Base-by-base conservation (phyloP, 2,329 filamentous ascomycete genomes). In the Chalaropsis ovoidea region DNA sequence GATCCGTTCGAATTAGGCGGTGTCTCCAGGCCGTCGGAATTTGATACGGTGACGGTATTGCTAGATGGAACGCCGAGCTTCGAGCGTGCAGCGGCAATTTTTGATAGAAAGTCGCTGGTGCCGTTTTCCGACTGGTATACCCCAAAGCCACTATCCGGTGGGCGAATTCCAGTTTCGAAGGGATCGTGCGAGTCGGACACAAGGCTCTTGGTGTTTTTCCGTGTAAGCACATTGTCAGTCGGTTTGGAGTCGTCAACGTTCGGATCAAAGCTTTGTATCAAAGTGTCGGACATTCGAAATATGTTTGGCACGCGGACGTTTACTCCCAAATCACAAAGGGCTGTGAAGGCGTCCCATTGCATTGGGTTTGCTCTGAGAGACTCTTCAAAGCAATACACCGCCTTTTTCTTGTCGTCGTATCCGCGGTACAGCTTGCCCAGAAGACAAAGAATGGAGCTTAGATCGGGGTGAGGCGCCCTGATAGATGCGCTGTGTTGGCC, bases 321-420 rank as follows among this genome's bases (percentile, higher is more conserved):
- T 56, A 90, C 87, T 3, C 90, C 89, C 86, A 84, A 89, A 72
- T 96, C 91, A 73, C 92, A 96, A 7, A 99, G 81, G 17, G 85
- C 87, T 24, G 87, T 86, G 71, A 97, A 97, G 0, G 93, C 92
- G 78, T 99, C 94, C 94, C 94, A 99, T 83, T 96, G 94, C 75
- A 97, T 93, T 1, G 94, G 92, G 72, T 97, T 99, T 65, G 86
- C 75, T 76, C 92, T 95, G 71, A 99, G 78, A 5, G 92, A 85
- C 68, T 95, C 90, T 70, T 95, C 90, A 73, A 94, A 97, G 74
- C 85, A 90, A 69, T 88, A 83, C 17, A 93, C 85, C 7, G 94
- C 92, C 75, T 89, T 91, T 70, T 88, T 88, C 72, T 88, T 88
- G 71, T 89, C 82, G 70, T 96, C 88, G 71, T 94, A 87, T 1